Evolutionary conservation across 2,329 filamentous ascomycete genomes (phyloP).

Genomic region (Beauveria rudraprayagi): DNA sequence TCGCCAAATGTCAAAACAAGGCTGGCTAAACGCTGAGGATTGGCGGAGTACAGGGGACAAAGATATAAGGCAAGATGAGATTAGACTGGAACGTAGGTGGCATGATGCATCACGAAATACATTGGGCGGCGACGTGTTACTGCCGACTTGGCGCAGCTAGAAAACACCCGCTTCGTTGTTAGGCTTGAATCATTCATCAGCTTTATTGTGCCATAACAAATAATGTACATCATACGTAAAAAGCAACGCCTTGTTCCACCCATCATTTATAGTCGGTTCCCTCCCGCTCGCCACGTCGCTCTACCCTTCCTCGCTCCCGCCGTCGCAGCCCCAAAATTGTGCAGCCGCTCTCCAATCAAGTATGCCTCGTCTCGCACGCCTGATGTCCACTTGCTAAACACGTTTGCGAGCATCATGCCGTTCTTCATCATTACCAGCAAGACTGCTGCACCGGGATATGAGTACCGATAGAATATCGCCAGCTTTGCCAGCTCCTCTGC

Average conservation of each 20-base stretch:
- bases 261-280: slow-evolving; percentile 20
- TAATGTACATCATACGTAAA: background rate
- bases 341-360: slow-evolving; percentile 84
- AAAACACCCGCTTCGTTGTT: too few relatives aligned
- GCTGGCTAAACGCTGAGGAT: too few relatives aligned
- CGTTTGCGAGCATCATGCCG: slow-evolving; percentile 43
- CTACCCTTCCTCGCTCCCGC: slow-evolving; percentile 28
- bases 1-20: too few relatives aligned
- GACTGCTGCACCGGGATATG: slow-evolving; percentile 61
- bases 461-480: slow-evolving; percentile 43
- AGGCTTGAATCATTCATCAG: too few relatives aligned
- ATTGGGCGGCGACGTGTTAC: too few relatives aligned
- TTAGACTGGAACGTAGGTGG: too few relatives aligned
- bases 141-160: too few relatives aligned
- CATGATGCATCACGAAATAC: too few relatives aligned
- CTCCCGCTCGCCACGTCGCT: slow-evolving; percentile 29
- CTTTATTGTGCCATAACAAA: background rate
- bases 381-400: slow-evolving; percentile 68
- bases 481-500: slow-evolving; percentile 22
- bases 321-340: slow-evolving; percentile 68
- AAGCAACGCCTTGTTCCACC: background rate
- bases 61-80: too few relatives aligned
- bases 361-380: slow-evolving; percentile 92
- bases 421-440: slow-evolving; percentile 36
- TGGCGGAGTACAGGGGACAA: too few relatives aligned